Evolutionary conservation across 495 filamentous ascomycete genomes (phyloP), one percentile per base, ranked within the genome.

Genomic region (Xylaria nigripes): DNA sequence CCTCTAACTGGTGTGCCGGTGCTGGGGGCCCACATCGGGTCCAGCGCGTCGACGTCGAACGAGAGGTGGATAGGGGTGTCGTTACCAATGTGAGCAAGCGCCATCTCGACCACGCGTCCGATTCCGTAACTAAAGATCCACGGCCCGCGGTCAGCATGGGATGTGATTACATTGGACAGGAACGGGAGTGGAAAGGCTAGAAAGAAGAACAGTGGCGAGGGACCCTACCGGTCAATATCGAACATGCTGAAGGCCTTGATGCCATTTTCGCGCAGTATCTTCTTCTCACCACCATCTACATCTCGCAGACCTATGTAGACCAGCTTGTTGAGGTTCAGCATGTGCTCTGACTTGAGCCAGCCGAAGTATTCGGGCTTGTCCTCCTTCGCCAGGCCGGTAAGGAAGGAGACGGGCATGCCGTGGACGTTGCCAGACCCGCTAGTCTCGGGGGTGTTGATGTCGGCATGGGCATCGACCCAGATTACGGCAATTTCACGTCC

Each of bases 221-320:
- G 6, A n/a, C 38, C 72, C 54, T 70, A 89, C 83, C 81, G 78
- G 65, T 99, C 93, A 69, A 99, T 87, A 69, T 97, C 93, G 68
- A 96, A 91, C 93, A 97, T 99, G 70, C 85, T 91, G 63, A 97
- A 99, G 6, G 92, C 94, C 72, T 86, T 90, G 70, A 99, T 90
- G 2, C 86, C 85, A 59, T 99, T 74, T 57, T 96, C 88, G 49
- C 84, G 79, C 51, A 99, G 71, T 32, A 95, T 84, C 70, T 78
- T 77, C 84, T 97, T 99, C 80, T 99, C 93, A 1, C 83, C 88
- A 6, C 79, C 69, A 62, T 99, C 93, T 18, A 97, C 89, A 71
- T 99, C 93, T 19, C 93, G 75, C 65, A 99, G 73, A 18, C 91
- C 93, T 64, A 99, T 99, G 70, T 99, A 99, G 30, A 99, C 94